Evolutionary conservation across 768 basidiomycete species (phyloP).

Genomic region (Trametes coccinea): DNA sequence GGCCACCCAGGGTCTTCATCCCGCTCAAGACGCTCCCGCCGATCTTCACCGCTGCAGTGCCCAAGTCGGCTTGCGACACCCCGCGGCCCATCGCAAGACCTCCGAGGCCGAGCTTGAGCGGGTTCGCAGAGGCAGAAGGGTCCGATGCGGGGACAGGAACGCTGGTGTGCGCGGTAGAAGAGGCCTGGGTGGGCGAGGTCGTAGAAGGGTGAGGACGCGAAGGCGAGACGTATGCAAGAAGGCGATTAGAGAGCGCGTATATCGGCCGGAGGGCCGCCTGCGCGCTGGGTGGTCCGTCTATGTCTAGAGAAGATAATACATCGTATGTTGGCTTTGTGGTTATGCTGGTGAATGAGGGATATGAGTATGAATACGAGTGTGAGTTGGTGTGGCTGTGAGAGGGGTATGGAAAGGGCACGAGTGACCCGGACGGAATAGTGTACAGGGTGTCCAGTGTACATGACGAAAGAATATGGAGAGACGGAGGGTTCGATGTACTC

Average conservation of each 20-base stretch:
- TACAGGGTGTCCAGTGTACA: slow-evolving; percentile 52
- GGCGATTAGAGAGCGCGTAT: slow-evolving; percentile 60
- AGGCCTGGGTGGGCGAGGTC: slow-evolving; percentile 20
- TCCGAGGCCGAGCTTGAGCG: slow-evolving; percentile 23
- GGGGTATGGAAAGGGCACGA: slow-evolving; percentile 46
- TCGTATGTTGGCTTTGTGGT: slow-evolving; percentile 34
- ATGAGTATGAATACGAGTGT: neutral
- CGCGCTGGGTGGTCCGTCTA: slow-evolving; percentile 24
- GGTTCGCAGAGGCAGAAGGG: slow-evolving; percentile 1
- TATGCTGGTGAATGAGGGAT: slow-evolving; percentile 21
- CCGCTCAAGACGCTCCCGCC: slow-evolving; percentile 65
- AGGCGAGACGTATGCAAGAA: slow-evolving; percentile 55
- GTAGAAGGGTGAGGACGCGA: slow-evolving; percentile 31
- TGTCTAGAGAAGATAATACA: slow-evolving; percentile 41
- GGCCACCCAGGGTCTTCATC: slow-evolving; percentile 61
- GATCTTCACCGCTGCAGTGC: slow-evolving; percentile 55
- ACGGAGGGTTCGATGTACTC: slow-evolving; percentile 58
- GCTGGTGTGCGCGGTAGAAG: slow-evolving; percentile 17
- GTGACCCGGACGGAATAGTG: slow-evolving; percentile 47
- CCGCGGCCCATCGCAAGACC: slow-evolving; percentile 23
- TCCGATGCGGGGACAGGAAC: slow-evolving; percentile 14
- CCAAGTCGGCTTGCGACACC: slow-evolving; percentile 50
- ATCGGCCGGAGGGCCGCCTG: slow-evolving; percentile 44
- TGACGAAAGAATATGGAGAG: slow-evolving; percentile 58
- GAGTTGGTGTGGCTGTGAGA: slow-evolving; percentile 11